Percentiles rank a stretch among this genome's conserved stretches.
phyloP scores from a whole-genome alignment of 139 green algal species.

The Ettlia oleoabundans region DNA sequence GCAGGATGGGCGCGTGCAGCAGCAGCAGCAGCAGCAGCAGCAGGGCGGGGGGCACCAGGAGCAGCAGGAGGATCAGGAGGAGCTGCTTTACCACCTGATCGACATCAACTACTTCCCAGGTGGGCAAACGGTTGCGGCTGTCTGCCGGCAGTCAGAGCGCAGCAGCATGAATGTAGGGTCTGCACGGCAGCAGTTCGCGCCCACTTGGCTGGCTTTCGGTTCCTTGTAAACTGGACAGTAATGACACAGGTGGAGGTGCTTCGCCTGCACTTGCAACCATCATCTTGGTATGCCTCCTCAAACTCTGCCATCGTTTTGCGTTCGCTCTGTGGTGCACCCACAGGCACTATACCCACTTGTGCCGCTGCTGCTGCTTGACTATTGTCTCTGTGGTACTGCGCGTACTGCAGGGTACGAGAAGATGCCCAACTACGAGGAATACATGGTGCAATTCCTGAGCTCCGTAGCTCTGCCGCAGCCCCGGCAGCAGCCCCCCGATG shows the following conservation, averaged over 20 bases:
- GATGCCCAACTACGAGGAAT: constrained; percentile 56
- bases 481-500: background rate
- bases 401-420: constrained; percentile 60
- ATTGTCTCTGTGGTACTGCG: too few species aligned
- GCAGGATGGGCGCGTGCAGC: background rate
- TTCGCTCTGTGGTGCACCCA: too few species aligned
- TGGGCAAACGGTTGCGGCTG: background rate
- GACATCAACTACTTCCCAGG: constrained; percentile 71
- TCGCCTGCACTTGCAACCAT: too few species aligned
- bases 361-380: background rate
- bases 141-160: background rate
- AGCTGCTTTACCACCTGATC: constrained; percentile 52
- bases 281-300: too few species aligned
- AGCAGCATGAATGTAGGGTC: too few species aligned
- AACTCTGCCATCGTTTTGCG: too few species aligned
- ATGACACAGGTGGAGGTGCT: too few species aligned
- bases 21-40: background rate
- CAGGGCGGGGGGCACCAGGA: background rate
- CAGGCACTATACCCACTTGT: too few species aligned
- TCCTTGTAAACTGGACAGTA: too few species aligned
- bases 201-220: too few species aligned
- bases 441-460: constrained; percentile 56
- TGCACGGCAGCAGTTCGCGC: too few species aligned
- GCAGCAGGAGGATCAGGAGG: background rate
- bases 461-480: background rate